These are phyloP conservation scores for Thelonectria discophora DNA, from an alignment of 2,329 filamentous ascomycete species.

Conservation along the genomic window DNA sequence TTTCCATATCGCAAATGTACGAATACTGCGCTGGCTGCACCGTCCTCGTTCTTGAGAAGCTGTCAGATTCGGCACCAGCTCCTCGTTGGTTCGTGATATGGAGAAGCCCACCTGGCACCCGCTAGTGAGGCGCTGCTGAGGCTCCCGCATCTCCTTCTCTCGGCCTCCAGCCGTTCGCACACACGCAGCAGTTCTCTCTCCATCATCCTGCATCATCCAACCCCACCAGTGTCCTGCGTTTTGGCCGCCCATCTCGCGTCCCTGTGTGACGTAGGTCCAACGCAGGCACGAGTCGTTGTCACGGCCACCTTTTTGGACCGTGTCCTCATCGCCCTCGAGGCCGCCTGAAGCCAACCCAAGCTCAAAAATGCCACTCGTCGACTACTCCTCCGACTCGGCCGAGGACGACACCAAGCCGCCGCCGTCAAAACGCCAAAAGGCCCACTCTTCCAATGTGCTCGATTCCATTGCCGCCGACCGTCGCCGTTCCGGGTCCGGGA, in stretches of 20 bases:
- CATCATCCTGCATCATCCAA: conserved; percentile 4
- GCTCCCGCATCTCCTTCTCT: conserved; percentile 2
- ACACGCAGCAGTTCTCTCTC: neutral
- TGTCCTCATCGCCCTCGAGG: neutral
- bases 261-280: conserved; percentile 6
- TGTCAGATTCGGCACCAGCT: neutral
- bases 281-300: conserved; percentile 18
- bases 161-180: neutral
- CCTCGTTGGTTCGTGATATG: conserved; percentile 1
- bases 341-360: neutral
- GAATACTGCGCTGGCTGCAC: neutral
- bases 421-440: conserved; percentile 51
- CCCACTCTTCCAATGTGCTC: conserved; percentile 29
- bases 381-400: conserved; percentile 58
- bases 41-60: too few relatives aligned
- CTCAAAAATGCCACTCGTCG: conserved; percentile 67
- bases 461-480: conserved; percentile 1
- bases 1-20: too few relatives aligned
- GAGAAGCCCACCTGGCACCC: conserved; percentile 13
- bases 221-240: conserved; percentile 1
- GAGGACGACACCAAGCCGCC: conserved; percentile 26
- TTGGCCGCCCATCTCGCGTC: neutral
- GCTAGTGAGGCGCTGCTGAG: conserved; percentile 8
- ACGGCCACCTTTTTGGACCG: neutral
- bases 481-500: conserved; percentile 13